phyloP scores from a whole-genome alignment of 176 grass and related monocot species.

The Elymus sibiricus region DNA sequence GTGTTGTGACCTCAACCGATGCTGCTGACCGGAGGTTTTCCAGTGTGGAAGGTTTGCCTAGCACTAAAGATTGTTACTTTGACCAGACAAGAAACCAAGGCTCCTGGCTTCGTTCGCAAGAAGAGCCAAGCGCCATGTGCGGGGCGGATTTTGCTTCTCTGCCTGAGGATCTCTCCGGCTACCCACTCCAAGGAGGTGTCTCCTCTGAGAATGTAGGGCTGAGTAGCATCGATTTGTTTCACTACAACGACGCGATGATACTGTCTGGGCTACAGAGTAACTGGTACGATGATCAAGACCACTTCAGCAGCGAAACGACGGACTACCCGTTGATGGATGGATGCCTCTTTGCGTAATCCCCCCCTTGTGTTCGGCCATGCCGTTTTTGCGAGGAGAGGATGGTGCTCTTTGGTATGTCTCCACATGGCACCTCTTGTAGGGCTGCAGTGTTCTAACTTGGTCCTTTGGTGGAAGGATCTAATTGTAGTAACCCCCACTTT shows the following conservation, averaged over 20 bases:
- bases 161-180: constrained; percentile 51
- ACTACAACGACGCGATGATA: constrained; percentile 47
- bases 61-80: constrained; percentile 43
- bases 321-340: constrained; percentile 69
- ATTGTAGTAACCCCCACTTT: constrained; percentile 69
- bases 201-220: constrained; percentile 72
- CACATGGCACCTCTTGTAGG: constrained; percentile 38
- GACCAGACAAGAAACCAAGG: constrained; percentile 39
- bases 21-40: constrained; percentile 35
- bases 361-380: constrained; percentile 22
- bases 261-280: constrained; percentile 55
- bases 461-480: constrained; percentile 67
- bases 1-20: constrained; percentile 32
- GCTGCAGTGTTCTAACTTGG: constrained; percentile 45
- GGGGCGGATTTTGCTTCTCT: constrained; percentile 50
- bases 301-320: constrained; percentile 35
- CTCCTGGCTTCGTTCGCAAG: constrained; percentile 27
- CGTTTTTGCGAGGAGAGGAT: constrained; percentile 29
- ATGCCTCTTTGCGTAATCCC: constrained; percentile 69
- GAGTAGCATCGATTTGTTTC: constrained; percentile 65
- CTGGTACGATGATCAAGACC: constrained; percentile 72
- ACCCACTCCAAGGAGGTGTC: constrained; percentile 63
- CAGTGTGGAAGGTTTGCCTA: constrained; percentile 42
- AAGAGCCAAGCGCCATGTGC: constrained; percentile 44
- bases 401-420: constrained; percentile 43